Base-by-base conservation (phyloP, 768 basidiomycete genomes). In the Russula sp. region DNA sequence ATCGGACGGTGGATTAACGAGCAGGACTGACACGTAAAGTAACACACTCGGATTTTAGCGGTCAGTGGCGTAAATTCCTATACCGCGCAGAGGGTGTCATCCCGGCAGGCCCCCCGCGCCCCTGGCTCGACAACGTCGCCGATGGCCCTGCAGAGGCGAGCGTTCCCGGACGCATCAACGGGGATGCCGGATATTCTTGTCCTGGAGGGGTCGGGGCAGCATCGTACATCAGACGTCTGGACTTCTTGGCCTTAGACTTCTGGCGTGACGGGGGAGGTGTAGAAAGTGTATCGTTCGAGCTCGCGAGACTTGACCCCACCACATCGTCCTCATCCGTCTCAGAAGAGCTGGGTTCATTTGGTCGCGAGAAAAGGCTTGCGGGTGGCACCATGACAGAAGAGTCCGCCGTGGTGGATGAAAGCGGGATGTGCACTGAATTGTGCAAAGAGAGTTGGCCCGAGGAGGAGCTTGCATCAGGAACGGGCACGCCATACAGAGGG, bases 281-380 rank as follows among this genome's bases (percentile, higher is more conserved):
- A 20, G 60, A 42, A 42, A 67, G 41, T 4, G 64, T 62, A 53
- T 67, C 64, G 29, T 65, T 59, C 45, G 66, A 67, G 41, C 63
- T 59, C 29, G 64, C 59, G 25, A 65, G 35, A 51, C 66, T 65
- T 34, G 64, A 67, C 35, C 50, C 41, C 5, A 65, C 54, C 11
- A 57, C 55, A 8, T 55, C 54, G 25, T 60, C 63, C 35, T 65
- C 64, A 20, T 64, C 63, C 41, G 65, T 66, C 29, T 66, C 66
- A 10, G 58, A 57, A 9, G 59, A 56, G 46, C 64, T 59, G 22
- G 47, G 51, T 9, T 51, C 63, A 39, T 45, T 55, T 29, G 59
- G 52, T n/a, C 35, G 58, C n/a, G 63, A 56, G 64, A 65, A 60
- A 34, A 67, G 58, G 58, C 64, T 65, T 5, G 55, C 22, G 9